These are phyloP conservation scores for Amoebophrya sp. DNA, from an alignment of 169 alveolate species.

Conservation along the genomic window DNA sequence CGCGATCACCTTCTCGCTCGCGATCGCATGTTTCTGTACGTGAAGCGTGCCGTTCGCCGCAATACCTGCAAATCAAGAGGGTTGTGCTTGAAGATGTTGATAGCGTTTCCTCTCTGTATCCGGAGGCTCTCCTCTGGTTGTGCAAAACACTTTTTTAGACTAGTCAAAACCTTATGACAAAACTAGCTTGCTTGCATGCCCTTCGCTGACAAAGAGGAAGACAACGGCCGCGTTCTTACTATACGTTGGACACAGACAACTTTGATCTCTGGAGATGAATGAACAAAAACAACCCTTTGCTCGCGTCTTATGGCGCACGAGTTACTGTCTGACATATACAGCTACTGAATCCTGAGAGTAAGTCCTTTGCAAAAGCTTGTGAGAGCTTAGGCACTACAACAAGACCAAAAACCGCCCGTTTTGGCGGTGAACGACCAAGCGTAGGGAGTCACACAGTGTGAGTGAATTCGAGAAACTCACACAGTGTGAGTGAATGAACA, in stretches of 20 bases:
- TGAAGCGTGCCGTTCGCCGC: neutral
- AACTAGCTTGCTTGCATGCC: neutral
- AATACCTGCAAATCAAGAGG: neutral
- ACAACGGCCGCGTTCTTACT: too few species aligned
- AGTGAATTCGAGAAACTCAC: neutral
- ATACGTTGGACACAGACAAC: too few species aligned
- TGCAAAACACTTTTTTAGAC: neutral
- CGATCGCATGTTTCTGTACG: neutral
- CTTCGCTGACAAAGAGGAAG: neutral
- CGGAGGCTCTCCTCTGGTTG: neutral
- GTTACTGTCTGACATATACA: too few species aligned
- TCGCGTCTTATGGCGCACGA: too few species aligned
- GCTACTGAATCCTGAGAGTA: too few species aligned
- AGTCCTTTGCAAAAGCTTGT: too few species aligned
- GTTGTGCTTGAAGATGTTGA: neutral
- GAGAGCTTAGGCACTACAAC: too few species aligned
- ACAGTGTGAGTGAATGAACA: neutral
- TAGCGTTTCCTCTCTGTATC: neutral
- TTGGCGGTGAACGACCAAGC: too few species aligned
- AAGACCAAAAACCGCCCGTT: too few species aligned
- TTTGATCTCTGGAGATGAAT: too few species aligned
- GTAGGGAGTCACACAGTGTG: neutral
- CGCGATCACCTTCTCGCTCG: neutral
- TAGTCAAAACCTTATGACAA: neutral
- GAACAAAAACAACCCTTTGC: too few species aligned